Percentiles rank a stretch among this genome's conserved stretches.
Evolutionary conservation across 202 grass and related monocot genomes (phyloP).

Genomic region (Alloteropsis angusta): DNA sequence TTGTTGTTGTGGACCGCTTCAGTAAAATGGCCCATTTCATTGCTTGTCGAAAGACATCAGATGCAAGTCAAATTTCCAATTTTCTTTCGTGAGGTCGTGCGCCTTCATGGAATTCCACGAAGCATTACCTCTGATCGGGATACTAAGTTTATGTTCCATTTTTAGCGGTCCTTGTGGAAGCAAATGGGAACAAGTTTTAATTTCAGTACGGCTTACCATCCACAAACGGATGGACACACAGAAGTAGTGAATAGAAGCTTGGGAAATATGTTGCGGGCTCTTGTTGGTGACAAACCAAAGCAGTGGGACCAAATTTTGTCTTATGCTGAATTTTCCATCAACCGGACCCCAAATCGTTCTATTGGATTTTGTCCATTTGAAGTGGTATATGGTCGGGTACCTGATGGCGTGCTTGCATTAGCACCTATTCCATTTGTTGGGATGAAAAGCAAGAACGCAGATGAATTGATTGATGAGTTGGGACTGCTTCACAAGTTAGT

Average conservation of each 20-base stretch:
- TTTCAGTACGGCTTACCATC: not conserved
- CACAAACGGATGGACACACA: not conserved
- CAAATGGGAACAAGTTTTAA: not conserved
- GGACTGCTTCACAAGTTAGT: not conserved
- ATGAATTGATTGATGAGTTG: no score
- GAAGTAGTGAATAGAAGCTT: not conserved
- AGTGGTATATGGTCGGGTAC: not conserved
- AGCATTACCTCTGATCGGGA: slow-evolving; percentile 1
- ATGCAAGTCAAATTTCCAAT: not conserved
- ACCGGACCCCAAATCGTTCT: not conserved
- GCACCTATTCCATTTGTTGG: no score
- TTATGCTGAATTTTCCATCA: slow-evolving; percentile 5
- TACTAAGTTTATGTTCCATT: not conserved
- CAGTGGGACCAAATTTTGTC: not conserved
- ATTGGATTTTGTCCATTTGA: not conserved
- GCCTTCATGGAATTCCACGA: not conserved
- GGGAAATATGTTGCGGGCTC: not conserved
- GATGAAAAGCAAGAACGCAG: no score
- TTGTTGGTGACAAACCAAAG: not conserved
- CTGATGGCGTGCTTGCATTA: no score
- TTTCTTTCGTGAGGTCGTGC: not conserved
- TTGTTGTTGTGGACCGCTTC: not conserved
- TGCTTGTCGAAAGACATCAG: not conserved
- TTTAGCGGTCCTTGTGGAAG: not conserved
- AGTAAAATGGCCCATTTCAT: not conserved